Evolutionary conservation across 352 stramenopile species (phyloP).

Genomic region (Phytophthora agathidicida): DNA sequence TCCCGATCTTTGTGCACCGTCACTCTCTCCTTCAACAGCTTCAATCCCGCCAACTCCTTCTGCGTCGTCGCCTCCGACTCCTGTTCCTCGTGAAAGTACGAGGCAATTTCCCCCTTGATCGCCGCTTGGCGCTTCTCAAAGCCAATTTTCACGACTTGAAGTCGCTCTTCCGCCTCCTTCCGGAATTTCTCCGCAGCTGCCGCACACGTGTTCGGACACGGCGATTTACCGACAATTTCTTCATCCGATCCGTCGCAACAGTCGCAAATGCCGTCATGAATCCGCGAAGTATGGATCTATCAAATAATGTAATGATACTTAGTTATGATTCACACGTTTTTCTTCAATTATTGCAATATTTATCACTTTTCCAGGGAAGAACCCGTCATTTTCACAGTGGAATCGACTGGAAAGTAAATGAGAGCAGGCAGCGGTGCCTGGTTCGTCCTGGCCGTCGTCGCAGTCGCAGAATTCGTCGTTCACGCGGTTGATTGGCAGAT

Average conservation of each 20-base stretch:
- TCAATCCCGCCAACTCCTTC: conserved; percentile 48
- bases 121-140: conserved; percentile 53
- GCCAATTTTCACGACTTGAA: conserved; percentile 49
- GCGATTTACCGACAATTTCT: conserved; percentile 8
- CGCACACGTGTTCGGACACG: conserved; percentile 60
- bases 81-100: conserved; percentile 47
- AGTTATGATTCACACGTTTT: neutral
- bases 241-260: conserved; percentile 97
- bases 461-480: conserved; percentile 97
- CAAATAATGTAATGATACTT: neutral
- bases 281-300: conserved; percentile 77
- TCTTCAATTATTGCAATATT: neutral
- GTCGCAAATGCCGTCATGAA: conserved; percentile 97
- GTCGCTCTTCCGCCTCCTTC: conserved; percentile 36
- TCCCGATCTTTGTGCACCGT: conserved; percentile 67
- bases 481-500: conserved; percentile 52
- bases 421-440: conserved; percentile 82
- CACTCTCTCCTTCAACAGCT: conserved; percentile 62
- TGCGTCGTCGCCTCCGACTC: conserved; percentile 30
- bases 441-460: conserved; percentile 89
- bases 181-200: conserved; percentile 42
- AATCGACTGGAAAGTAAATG: conserved; percentile 59
- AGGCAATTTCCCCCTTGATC: conserved; percentile 46
- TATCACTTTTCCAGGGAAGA: conserved; percentile 61
- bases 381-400: conserved; percentile 75